Conservation (phyloP, 83 land plant species). For the Picea abies region DNA sequence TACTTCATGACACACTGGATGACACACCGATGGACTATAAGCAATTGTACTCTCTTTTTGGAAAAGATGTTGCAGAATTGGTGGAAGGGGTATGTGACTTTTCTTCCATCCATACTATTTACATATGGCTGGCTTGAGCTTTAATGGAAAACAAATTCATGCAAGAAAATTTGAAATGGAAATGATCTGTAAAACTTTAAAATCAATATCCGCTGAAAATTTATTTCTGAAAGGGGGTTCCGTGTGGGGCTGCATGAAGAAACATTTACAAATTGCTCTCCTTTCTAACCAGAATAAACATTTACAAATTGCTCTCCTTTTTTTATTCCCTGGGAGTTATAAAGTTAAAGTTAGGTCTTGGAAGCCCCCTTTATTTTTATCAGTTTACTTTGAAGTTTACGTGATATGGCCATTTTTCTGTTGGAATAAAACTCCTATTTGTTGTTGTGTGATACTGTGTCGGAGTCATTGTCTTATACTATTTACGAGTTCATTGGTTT, state of each 20-base stretch:
- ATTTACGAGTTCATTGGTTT: no score
- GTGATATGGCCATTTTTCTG: no score
- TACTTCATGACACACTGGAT: constrained; percentile 94
- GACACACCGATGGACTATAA: constrained; percentile 69
- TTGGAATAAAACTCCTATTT: no score
- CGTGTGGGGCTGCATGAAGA: background rate
- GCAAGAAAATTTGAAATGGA: background rate
- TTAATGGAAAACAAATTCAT: background rate
- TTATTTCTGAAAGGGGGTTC: background rate
- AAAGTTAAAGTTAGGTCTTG: no score
- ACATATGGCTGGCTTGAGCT: background rate
- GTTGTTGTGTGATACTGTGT: no score
- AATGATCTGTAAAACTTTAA: background rate
- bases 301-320: no score
- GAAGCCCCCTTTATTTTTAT: no score
- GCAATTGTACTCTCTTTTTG: constrained; percentile 59
- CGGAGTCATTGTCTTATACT: no score
- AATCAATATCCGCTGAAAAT: background rate
- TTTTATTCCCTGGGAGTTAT: no score
- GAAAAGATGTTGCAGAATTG: constrained; percentile 82
- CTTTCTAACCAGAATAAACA: no score
- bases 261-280: no score
- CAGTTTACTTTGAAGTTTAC: no score
- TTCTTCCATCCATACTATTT: background rate
- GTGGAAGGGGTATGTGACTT: constrained; percentile 72